Evolutionary conservation across 2,329 filamentous ascomycete species (phyloP).

Genomic region (Fusarium duplospermum): DNA sequence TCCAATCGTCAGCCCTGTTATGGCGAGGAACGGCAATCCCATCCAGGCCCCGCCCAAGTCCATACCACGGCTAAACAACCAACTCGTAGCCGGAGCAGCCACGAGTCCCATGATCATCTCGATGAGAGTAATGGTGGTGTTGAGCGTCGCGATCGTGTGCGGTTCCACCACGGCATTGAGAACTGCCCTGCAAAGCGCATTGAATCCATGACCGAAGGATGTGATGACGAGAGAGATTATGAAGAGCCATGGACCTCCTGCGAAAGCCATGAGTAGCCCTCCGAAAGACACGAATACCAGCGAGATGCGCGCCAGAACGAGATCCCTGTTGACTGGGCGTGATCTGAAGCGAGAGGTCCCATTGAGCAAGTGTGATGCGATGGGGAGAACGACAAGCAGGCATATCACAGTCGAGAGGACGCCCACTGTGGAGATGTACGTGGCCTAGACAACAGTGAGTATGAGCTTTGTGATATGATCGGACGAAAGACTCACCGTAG

Average conservation of each 20-base stretch:
- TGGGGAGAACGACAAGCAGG: constrained; percentile 54
- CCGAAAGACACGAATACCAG: constrained; percentile 48
- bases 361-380: constrained; percentile 47
- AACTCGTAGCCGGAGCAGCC: constrained; percentile 59
- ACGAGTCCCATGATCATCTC: constrained; percentile 62
- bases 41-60: constrained; percentile 59
- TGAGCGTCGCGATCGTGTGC: constrained; percentile 65
- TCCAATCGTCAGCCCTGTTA: constrained; percentile 48
- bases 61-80: constrained; percentile 59
- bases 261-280: constrained; percentile 52
- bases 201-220: constrained; percentile 58
- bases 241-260: constrained; percentile 51
- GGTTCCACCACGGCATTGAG: constrained; percentile 65
- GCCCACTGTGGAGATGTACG: constrained; percentile 55
- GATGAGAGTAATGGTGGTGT: constrained; percentile 62
- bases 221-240: constrained; percentile 57
- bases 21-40: constrained; percentile 61
- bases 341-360: constrained; percentile 42
- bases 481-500: constrained; percentile 44
- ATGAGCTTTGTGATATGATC: fast-evolving
- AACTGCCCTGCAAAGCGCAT: constrained; percentile 58
- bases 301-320: constrained; percentile 53
- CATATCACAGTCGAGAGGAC: constrained; percentile 52
- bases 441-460: constrained; percentile 46
- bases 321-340: constrained; percentile 52